Percentiles rank a stretch among this genome's conserved stretches.
Evolutionary conservation across 305 asterid species (phyloP).

Genomic region (Fraxinus albicans): DNA sequence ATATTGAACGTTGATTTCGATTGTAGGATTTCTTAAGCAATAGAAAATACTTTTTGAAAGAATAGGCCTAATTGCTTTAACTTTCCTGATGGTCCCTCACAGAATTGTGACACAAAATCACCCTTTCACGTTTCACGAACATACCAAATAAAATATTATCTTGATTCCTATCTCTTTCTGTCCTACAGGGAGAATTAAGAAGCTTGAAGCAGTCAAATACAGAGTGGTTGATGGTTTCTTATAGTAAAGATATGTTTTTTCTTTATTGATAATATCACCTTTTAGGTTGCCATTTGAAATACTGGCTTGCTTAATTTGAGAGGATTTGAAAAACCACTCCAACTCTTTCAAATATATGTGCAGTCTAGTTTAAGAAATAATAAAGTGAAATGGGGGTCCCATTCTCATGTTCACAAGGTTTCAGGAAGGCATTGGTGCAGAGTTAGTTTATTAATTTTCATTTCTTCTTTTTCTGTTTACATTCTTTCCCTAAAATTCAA

Average conservation of each 20-base stretch:
- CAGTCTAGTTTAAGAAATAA: conserved; percentile 3
- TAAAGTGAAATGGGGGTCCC: neutral
- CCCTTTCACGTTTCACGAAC: neutral
- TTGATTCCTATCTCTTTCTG: neutral
- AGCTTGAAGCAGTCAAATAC: neutral
- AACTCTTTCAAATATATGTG: neutral
- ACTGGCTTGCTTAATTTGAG: conserved; percentile 7
- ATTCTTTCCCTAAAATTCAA: neutral
- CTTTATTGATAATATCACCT: neutral
- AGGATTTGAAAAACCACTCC: neutral
- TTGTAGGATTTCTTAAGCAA: neutral
- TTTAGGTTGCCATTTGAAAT: conserved; percentile 23
- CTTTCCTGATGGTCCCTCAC: neutral
- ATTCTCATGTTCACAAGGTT: neutral
- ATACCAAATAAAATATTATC: neutral
- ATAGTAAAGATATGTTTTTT: too few relatives aligned
- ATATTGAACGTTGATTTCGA: neutral
- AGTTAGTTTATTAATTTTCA: neutral
- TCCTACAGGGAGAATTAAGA: neutral
- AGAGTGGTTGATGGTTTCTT: neutral
- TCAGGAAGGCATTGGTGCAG: neutral
- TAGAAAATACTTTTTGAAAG: neutral
- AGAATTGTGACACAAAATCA: neutral
- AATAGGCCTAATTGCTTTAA: neutral
- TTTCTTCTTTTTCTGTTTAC: neutral